These are phyloP conservation scores for Limonomyces culmigenus DNA, from an alignment of 1,284 basidiomycete species.

Conservation along the genomic window DNA sequence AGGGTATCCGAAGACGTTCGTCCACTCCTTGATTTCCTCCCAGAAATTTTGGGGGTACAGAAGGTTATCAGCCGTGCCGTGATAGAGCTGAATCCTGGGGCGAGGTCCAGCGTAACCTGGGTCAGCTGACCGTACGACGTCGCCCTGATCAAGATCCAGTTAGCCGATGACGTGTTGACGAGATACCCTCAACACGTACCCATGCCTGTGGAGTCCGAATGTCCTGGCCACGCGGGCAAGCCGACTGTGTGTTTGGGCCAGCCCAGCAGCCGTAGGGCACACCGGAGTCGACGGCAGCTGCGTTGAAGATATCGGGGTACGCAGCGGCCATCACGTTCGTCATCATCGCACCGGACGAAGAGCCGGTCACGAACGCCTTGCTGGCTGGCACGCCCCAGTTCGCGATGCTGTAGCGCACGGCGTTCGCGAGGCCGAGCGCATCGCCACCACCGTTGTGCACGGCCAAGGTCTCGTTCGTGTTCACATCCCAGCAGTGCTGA, in stretches of 20 bases:
- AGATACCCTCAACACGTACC: slow-evolving; percentile 15
- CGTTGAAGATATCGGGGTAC: slow-evolving; percentile 37
- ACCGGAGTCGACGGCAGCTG: slow-evolving; percentile 30
- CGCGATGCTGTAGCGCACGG: slow-evolving; percentile 28
- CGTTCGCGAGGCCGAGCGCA: slow-evolving; percentile 31
- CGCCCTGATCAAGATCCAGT: slow-evolving; percentile 17
- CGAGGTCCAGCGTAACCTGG: slow-evolving; percentile 33
- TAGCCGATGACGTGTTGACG: slow-evolving; percentile 1
- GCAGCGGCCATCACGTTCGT: slow-evolving; percentile 34
- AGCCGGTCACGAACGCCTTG: slow-evolving; percentile 31
- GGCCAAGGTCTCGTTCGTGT: slow-evolving; percentile 26
- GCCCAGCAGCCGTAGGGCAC: slow-evolving; percentile 39
- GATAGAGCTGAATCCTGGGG: slow-evolving; percentile 37
- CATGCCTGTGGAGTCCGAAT: slow-evolving; percentile 29
- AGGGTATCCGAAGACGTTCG: slow-evolving; percentile 25
- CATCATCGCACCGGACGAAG: slow-evolving; percentile 45
- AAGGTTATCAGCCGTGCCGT: slow-evolving; percentile 35
- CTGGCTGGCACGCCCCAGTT: slow-evolving; percentile 27
- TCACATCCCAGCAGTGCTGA: slow-evolving; percentile 39
- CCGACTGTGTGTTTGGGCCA: slow-evolving; percentile 29
- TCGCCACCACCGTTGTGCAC: slow-evolving; percentile 37
- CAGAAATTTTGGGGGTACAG: slow-evolving; percentile 32
- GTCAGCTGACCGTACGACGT: slow-evolving; percentile 24
- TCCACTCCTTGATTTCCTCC: slow-evolving; percentile 33
- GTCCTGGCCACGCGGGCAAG: slow-evolving; percentile 25